Evolutionary conservation across 2,329 filamentous ascomycete genomes (phyloP), one percentile per base, ranked within the genome.

Genomic region (Pestalotiopsis sp.): DNA sequence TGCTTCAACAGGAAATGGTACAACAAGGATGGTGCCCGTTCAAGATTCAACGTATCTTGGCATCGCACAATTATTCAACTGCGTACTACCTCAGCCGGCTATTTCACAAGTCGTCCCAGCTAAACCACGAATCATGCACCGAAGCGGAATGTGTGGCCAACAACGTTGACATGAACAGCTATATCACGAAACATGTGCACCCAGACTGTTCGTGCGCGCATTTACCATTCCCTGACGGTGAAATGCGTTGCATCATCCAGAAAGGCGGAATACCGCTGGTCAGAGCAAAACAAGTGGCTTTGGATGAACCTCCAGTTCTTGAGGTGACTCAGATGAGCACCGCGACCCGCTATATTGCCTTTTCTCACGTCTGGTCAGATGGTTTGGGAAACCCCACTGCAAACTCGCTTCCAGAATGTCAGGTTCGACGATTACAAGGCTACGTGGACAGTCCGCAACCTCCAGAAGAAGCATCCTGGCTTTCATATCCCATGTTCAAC

Each of bases 291-390:
- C 13, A 25, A 23, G 27, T 11, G 5, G 27, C 57, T 13, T 12
- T 3, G 20, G 57, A 23, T 6, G 12, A 59, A 14, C 14, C 57
- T 1, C 23, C 57, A n/a, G 6, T 52, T 52, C 45, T 59, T 12
- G 57, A 59, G 14, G 23, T 59, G 12, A 27, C 14, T 3, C 23
- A 23, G 1, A 27, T 25, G 23, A 59, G 14, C 23, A 25, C 11
- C 23, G 12, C 20, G 11, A 59, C 23, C 3, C 27, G 11, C 31
- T 63, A 63, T 36, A 20, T 39, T 5, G 60, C 60, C 1, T 27
- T 63, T 9, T 63, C 60, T 4, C 60, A 63, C 17, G 60, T 63
- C 38, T 63, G 60, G 60, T 63, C 60, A 2, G 60, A 63, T 23
- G 27, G 60, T 7, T 36, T 38, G 36, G 27, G 25, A 13, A 38